phyloP scores from a whole-genome alignment of 352 stramenopile species.

The Phytopythium delawarense region DNA sequence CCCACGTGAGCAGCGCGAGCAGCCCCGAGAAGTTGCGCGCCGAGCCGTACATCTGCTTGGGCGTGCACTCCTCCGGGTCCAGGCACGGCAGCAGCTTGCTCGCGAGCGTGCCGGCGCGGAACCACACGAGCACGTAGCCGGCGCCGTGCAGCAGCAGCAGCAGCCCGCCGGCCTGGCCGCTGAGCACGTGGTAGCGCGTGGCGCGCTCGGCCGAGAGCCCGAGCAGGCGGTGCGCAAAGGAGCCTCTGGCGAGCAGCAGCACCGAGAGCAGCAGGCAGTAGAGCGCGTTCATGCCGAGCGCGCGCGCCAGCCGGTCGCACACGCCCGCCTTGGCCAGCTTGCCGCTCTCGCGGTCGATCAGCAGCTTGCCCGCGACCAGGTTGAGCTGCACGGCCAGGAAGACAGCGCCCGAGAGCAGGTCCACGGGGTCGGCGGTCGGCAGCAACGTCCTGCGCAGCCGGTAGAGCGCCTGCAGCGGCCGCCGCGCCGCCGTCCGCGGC shows the following conservation, averaged over 20 bases:
- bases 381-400: slow-evolving; percentile 63
- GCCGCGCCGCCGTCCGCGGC: no score
- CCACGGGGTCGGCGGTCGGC: slow-evolving; percentile 30
- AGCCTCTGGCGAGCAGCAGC: slow-evolving; percentile 52
- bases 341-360: slow-evolving; percentile 56
- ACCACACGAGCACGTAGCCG: slow-evolving; percentile 53
- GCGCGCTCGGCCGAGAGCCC: slow-evolving; percentile 52
- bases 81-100: slow-evolving; percentile 60
- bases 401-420: slow-evolving; percentile 30
- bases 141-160: slow-evolving; percentile 45
- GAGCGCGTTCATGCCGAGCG: slow-evolving; percentile 68
- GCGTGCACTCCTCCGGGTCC: slow-evolving; percentile 18
- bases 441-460: not conserved
- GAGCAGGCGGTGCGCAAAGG: slow-evolving; percentile 62
- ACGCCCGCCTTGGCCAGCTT: slow-evolving; percentile 62
- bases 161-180: slow-evolving; percentile 46
- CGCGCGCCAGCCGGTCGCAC: slow-evolving; percentile 39
- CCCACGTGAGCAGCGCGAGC: slow-evolving; percentile 38
- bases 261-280: slow-evolving; percentile 54
- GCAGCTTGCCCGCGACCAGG: slow-evolving; percentile 54
- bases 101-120: slow-evolving; percentile 38
- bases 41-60: slow-evolving; percentile 45
- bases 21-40: slow-evolving; percentile 62
- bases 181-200: slow-evolving; percentile 55
- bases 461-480: not conserved